Evolutionary conservation across 768 basidiomycete species (phyloP).

Genomic region (Hygrophorus russula): DNA sequence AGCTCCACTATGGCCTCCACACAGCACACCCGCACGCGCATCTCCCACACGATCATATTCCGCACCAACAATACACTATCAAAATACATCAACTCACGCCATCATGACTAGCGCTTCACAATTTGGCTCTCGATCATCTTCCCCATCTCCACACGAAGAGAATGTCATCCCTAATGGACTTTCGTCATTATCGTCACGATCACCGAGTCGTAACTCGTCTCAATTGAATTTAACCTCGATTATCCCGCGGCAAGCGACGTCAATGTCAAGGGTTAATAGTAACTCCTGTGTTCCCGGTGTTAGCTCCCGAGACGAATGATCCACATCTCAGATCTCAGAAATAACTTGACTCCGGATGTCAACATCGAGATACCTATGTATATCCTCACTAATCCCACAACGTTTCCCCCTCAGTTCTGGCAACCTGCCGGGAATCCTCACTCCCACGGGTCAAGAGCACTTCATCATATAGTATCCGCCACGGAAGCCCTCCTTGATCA

Average conservation of each 20-base stretch:
- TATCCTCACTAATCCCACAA: no score
- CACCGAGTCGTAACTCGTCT: constrained; percentile 58
- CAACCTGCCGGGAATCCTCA: no score
- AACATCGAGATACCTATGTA: no score
- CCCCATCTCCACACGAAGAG: constrained; percentile 34
- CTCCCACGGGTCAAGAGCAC: no score
- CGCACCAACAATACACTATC: constrained; percentile 17
- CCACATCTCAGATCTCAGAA: no score
- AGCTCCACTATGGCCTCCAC: constrained; percentile 16
- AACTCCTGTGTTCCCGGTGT: not conserved
- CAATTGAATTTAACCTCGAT: constrained; percentile 50
- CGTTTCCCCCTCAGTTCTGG: no score
- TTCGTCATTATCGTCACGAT: constrained; percentile 42
- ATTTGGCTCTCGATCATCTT: constrained; percentile 34
- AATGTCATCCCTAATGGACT: constrained; percentile 19
- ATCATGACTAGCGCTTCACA: constrained; percentile 27
- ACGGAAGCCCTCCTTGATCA: no score
- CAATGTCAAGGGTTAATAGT: constrained; percentile 7
- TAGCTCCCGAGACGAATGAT: constrained; percentile 1
- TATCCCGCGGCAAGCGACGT: constrained; percentile 26
- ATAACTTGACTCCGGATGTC: no score
- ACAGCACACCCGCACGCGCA: constrained; percentile 13
- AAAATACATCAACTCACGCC: constrained; percentile 9
- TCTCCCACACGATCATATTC: constrained; percentile 29
- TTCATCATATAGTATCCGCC: no score